Evolutionary conservation across 2,329 filamentous ascomycete species (phyloP), one percentile per base, ranked within the genome.

Genomic region (Lizonia empirigonia): DNA sequence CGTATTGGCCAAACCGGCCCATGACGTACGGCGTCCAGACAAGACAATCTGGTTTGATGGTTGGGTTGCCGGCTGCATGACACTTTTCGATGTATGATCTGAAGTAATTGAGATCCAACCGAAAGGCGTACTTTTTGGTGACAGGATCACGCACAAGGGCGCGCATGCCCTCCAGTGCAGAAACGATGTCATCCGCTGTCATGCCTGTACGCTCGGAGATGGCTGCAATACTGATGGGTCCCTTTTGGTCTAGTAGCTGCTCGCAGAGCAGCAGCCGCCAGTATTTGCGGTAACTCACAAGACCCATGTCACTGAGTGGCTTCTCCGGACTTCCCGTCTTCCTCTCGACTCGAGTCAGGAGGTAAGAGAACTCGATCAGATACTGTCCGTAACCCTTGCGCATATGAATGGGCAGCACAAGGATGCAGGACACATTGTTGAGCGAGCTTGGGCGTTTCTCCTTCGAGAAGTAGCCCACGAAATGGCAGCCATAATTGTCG

Each of bases 381-480:
- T 97, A 85, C 67, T 97, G 93, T 5, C 95, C 94, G 63, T 97
- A 99, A 50, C 94, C 94, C 73, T 97, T 96, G 47, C 95, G 87
- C 76, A 97, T 93, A 69, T 97, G 94, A 46, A 97, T 97, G 0
- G 94, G 94, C 30, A 99, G 78, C 4, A 96, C 96, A 38, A 99
- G 78, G 62, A 99, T 99, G 74, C 94, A 99, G 7, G 91, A 97
- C 38, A 99, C 94, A 60, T 99, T 99, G 74, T 99, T 97, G 63
- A 92, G 88, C 55, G 91, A 96, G 73, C 90, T 93, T 2, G 91
- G 88, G 34, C 95, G 83, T 76, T 99, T 99, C 76, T 99, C 94
- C 72, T 99, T 99, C 41, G 94, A 97, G 67, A 99, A 99, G 70
- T 99, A 99, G n/a, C 94, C 94, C 20, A 97, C 93, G 62, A 99